Evolutionary conservation across 495 filamentous ascomycete species (phyloP).

Genomic region (Tuber brumale): DNA sequence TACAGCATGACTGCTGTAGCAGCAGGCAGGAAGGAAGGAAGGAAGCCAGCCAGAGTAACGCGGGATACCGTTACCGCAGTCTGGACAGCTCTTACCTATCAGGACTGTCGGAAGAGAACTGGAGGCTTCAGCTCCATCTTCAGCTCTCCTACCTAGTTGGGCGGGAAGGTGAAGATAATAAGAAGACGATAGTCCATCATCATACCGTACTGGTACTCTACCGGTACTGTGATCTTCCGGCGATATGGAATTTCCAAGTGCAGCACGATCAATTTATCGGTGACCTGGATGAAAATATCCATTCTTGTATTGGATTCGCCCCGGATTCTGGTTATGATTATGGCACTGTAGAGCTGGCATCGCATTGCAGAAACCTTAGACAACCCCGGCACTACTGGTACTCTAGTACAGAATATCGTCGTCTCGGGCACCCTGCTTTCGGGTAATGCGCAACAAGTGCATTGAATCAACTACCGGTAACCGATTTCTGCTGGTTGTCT

Average conservation of each 20-base stretch:
- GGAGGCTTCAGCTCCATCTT: background rate
- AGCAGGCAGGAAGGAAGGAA: no score
- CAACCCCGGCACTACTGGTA: background rate
- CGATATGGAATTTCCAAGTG: background rate
- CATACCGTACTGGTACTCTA: background rate
- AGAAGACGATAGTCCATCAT: background rate
- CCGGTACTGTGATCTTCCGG: background rate
- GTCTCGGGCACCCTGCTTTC: constrained; percentile 6
- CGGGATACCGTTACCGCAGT: background rate
- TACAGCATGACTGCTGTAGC: background rate
- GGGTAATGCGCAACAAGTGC: background rate
- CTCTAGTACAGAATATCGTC: background rate
- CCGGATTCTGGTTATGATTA: constrained; percentile 9
- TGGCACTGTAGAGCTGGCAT: background rate
- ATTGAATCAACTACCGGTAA: background rate
- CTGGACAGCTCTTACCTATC: background rate
- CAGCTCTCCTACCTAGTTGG: background rate
- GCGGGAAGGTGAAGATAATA: background rate
- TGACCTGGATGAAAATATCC: background rate
- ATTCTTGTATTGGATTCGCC: background rate
- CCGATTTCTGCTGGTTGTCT: background rate
- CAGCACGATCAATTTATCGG: background rate
- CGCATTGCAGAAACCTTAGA: constrained; percentile 3
- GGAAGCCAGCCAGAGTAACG: background rate
- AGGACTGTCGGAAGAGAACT: background rate